Percentiles rank a stretch among this genome's conserved stretches.
Conservation (phyloP, 352 stramenopile genomes). For the Peronospora tabacina region DNA sequence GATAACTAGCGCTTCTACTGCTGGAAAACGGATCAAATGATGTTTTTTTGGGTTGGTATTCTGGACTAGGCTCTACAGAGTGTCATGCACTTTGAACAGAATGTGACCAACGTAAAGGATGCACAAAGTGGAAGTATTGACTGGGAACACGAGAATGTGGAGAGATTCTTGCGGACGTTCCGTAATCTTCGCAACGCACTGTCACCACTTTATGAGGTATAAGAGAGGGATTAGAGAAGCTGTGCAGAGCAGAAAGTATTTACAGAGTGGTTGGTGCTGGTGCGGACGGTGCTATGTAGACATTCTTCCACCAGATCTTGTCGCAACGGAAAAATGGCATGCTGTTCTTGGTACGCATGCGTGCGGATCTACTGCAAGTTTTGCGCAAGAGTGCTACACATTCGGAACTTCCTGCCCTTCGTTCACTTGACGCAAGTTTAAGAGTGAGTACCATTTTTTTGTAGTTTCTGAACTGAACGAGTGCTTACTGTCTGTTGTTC, state of each 20-base stretch:
- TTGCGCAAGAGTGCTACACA: constrained; percentile 46
- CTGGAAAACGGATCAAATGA: not conserved
- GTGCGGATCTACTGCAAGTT: constrained; percentile 57
- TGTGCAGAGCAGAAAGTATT: not conserved
- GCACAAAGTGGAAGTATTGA: constrained; percentile 29
- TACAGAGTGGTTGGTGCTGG: not conserved
- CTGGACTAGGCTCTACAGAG: constrained; percentile 32
- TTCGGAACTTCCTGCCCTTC: constrained; percentile 42
- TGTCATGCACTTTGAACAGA: constrained; percentile 47
- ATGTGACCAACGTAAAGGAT: constrained; percentile 40
- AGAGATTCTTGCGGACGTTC: constrained; percentile 70
- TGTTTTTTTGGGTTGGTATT: not conserved
- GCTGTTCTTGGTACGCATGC: constrained; percentile 76
- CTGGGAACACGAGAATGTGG: constrained; percentile 65
- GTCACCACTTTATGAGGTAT: constrained; percentile 56
- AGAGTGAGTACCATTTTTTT: constrained; percentile 33
- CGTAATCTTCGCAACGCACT: constrained; percentile 50
- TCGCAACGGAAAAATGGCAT: constrained; percentile 75
- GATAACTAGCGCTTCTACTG: not conserved
- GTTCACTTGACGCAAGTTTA: constrained; percentile 62
- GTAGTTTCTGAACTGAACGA: not conserved
- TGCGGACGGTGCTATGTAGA: constrained; percentile 25
- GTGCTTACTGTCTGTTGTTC: not conserved
- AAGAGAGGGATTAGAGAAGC: not conserved
- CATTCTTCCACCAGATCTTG: constrained; percentile 77